Conservation (phyloP, 1,139 yeast genomes). For the Pichia norvegensis region DNA sequence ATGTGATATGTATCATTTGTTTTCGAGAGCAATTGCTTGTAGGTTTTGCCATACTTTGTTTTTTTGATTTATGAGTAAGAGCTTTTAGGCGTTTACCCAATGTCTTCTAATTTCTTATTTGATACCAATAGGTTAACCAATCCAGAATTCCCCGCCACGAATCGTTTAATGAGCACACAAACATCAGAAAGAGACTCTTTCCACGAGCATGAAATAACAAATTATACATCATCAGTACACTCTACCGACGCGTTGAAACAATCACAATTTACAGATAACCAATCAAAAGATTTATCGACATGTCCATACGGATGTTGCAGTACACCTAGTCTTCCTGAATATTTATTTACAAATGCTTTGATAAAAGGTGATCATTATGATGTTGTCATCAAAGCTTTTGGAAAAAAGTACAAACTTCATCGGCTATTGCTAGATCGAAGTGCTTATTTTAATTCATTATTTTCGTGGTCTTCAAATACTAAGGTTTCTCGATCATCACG, state of each 20-base stretch:
- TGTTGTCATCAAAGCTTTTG: conserved; percentile 40
- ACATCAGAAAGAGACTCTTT: not conserved
- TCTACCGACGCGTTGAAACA: not conserved
- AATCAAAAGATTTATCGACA: not conserved
- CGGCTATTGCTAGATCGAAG: conserved; percentile 38
- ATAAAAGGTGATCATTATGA: conserved; percentile 42
- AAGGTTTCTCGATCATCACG: conserved; percentile 1
- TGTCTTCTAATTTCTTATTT: not conserved
- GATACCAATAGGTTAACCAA: not conserved
- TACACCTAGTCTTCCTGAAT: conserved; percentile 6
- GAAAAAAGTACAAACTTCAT: conserved; percentile 36
- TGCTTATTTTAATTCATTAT: conserved; percentile 39
- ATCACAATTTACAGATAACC: not conserved
- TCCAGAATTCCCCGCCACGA: not conserved
- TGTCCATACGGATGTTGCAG: conserved; percentile 14
- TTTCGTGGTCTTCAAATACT: conserved; percentile 32
- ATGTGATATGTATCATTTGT: not conserved
- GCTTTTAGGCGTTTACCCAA: not conserved
- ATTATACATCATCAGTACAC: not conserved
- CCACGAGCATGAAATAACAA: not conserved
- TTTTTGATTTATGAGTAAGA: too few species aligned
- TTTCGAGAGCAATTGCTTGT: too few species aligned
- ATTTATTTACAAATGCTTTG: conserved; percentile 32
- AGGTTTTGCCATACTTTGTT: not conserved
- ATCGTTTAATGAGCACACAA: not conserved